Percentiles rank a stretch among this genome's conserved stretches.
Conservation (phyloP, 768 basidiomycete genomes). For the Collybia sp. region DNA sequence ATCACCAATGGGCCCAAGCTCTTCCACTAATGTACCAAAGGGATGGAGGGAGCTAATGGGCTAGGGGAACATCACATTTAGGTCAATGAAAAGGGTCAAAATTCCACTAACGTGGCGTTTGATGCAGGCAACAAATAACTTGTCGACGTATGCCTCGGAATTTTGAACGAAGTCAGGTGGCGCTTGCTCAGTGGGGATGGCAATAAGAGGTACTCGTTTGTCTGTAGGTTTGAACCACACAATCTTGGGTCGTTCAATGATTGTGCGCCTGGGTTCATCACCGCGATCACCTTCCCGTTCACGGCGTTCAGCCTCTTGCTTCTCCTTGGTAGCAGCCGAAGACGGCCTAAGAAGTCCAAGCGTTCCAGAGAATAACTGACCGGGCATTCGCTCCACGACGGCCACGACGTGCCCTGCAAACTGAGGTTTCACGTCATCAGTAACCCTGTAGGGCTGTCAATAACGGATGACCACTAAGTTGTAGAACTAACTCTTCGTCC, state of each 20-base stretch:
- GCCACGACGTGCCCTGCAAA: conserved; percentile 99
- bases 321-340: conserved; percentile 96
- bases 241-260: conserved; percentile 93
- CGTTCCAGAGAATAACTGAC: conserved; percentile 96
- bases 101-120: conserved; percentile 81
- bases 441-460: conserved; percentile 54
- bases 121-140: conserved; percentile 95
- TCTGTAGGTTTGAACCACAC: conserved; percentile 99
- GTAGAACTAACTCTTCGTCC: conserved; percentile 78
- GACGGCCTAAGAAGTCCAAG: conserved; percentile 93
- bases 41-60: conserved; percentile 97
- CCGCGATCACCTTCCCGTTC: conserved; percentile 94
- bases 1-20: conserved; percentile 97
- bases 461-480: not conserved
- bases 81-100: not conserved
- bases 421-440: conserved; percentile 96
- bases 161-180: conserved; percentile 95
- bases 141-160: conserved; percentile 85
- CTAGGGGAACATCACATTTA: conserved; percentile 25
- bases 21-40: conserved; percentile 96
- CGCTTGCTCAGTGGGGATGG: conserved; percentile 98
- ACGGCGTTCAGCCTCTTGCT: conserved; percentile 95
- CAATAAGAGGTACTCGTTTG: conserved; percentile 97
- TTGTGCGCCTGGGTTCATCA: conserved; percentile 73
- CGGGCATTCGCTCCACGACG: conserved; percentile 99